Conservation (phyloP, 306 rosid species). For the Prosopis cineraria region DNA sequence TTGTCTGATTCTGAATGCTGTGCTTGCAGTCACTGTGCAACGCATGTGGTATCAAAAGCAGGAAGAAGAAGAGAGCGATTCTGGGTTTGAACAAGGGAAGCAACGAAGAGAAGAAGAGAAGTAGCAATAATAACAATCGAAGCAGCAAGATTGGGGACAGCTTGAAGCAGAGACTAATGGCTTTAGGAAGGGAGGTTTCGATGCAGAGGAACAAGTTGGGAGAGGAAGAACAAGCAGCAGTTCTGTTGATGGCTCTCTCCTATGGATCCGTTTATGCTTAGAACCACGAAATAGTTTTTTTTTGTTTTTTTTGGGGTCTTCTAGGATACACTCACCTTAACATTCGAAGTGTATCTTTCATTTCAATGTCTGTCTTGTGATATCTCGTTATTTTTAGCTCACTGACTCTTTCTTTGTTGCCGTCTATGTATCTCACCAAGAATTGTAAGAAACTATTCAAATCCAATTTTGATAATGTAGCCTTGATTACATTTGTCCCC, state of each 20-base stretch:
- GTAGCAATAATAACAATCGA: neutral
- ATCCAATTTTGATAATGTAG: slow-evolving; percentile 34
- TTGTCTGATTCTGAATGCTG: neutral
- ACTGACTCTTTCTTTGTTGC: slow-evolving; percentile 33
- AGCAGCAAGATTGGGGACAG: slow-evolving; percentile 50
- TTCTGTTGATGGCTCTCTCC: slow-evolving; percentile 86
- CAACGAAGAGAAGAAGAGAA: slow-evolving; percentile 45
- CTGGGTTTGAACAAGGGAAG: slow-evolving; percentile 67
- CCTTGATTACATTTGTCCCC: neutral
- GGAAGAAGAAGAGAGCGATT: slow-evolving; percentile 91
- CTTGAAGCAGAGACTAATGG: slow-evolving; percentile 63
- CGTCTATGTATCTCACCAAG: slow-evolving; percentile 19
- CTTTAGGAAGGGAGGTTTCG: slow-evolving; percentile 75
- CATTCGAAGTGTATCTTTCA: slow-evolving; percentile 37
- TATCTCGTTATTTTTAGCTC: slow-evolving; percentile 11
- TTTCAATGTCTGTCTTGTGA: slow-evolving; percentile 14
- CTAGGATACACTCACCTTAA: slow-evolving; percentile 36
- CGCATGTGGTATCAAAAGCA: slow-evolving; percentile 97
- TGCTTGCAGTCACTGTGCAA: slow-evolving; percentile 78
- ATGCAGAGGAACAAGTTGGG: slow-evolving; percentile 82
- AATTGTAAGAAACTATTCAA: slow-evolving; percentile 45
- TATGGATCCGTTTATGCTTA: slow-evolving; percentile 91
- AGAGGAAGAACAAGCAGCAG: slow-evolving; percentile 95
- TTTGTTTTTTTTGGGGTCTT: neutral
- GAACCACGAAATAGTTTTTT: slow-evolving; percentile 30